Evolutionary conservation across 768 basidiomycete genomes (phyloP).

Genomic region (Filobasidium floriforme): DNA sequence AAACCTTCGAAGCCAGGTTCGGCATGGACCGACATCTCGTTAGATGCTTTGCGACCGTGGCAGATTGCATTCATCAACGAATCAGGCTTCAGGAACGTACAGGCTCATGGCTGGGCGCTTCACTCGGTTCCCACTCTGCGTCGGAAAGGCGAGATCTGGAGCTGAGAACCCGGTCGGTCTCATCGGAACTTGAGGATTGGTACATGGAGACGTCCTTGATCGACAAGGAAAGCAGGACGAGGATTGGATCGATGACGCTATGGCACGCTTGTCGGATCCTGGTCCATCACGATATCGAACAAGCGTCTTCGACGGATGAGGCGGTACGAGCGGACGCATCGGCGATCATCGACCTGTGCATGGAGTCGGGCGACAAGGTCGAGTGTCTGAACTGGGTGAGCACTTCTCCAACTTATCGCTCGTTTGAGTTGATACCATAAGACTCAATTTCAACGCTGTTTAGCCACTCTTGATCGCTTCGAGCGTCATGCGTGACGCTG

Average conservation of each 20-base stretch:
- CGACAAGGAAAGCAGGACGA: neutral
- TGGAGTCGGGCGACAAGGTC: neutral
- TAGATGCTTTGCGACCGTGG: neutral
- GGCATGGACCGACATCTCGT: neutral
- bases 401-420: neutral
- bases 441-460: neutral
- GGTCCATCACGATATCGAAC: neutral
- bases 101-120: neutral
- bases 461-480: neutral
- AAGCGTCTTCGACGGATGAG: neutral
- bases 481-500: neutral
- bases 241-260: neutral
- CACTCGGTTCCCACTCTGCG: neutral
- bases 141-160: neutral
- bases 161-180: neutral
- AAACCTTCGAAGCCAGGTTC: neutral
- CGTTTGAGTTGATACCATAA: neutral
- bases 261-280: slow-evolving; percentile 1
- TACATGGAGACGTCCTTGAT: neutral
- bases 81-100: neutral
- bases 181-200: neutral
- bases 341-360: neutral
- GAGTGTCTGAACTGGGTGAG: slow-evolving; percentile 7
- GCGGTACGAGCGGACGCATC: neutral
- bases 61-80: no score